Conservation (phyloP, 768 basidiomycete species). For the Leccinum incarnatum region DNA sequence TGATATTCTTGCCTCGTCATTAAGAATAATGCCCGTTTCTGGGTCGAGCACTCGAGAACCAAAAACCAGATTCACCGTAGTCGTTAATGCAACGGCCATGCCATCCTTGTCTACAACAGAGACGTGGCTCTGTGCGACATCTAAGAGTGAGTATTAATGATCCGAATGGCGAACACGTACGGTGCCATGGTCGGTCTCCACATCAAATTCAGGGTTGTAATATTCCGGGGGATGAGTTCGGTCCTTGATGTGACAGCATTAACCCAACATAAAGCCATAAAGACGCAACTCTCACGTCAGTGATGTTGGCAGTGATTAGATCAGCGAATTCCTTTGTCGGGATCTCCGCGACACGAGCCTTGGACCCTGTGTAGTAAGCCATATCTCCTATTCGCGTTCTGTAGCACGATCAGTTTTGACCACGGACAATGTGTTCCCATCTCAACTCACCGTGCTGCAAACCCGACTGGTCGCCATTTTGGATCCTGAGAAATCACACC, state of each 20-base stretch:
- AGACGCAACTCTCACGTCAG: constrained; percentile 61
- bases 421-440: constrained; percentile 8
- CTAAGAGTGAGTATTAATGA: constrained; percentile 6
- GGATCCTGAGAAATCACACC: constrained; percentile 6
- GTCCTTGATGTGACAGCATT: constrained; percentile 47
- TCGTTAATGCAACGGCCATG: constrained; percentile 84
- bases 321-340: constrained; percentile 67
- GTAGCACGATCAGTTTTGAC: constrained; percentile 15
- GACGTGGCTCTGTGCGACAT: constrained; percentile 65
- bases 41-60: constrained; percentile 87
- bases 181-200: constrained; percentile 83
- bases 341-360: constrained; percentile 58
- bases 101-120: constrained; percentile 81
- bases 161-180: constrained; percentile 22
- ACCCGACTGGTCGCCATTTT: constrained; percentile 46
- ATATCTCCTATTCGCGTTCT: constrained; percentile 87
- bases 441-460: constrained; percentile 53
- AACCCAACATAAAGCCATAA: constrained; percentile 5
- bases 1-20: constrained; percentile 65
- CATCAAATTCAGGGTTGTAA: constrained; percentile 80
- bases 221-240: constrained; percentile 77
- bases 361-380: constrained; percentile 52
- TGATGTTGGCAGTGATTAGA: constrained; percentile 62
- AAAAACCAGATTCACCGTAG: constrained; percentile 88
- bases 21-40: constrained; percentile 84